Percentiles rank a stretch among this genome's conserved stretches.
These are phyloP conservation scores for Punica granatum DNA, from an alignment of 345 rosid species.

Conservation along the genomic window DNA sequence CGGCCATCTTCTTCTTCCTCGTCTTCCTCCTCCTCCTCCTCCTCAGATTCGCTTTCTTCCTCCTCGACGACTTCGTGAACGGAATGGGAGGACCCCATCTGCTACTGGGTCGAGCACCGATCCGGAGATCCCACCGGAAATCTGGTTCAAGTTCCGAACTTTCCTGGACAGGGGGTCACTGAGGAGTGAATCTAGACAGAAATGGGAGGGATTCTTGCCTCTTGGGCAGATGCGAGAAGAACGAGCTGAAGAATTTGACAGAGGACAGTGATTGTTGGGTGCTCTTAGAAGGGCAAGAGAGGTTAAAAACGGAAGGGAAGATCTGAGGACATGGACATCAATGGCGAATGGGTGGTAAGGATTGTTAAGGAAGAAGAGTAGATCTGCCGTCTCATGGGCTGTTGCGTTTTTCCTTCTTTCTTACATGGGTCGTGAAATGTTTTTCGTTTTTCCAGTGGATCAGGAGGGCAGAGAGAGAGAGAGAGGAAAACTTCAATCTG, in stretches of 20 bases:
- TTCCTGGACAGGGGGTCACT: background rate
- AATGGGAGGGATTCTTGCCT: background rate
- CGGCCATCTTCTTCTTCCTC: constrained; percentile 31
- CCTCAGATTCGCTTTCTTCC: constrained; percentile 36
- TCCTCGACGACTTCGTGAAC: constrained; percentile 21
- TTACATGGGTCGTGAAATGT: background rate
- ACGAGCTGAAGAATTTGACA: too few species aligned
- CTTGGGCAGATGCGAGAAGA: too few species aligned
- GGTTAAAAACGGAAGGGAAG: background rate
- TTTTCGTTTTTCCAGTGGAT: background rate
- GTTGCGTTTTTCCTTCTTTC: background rate
- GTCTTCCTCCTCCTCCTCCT: constrained; percentile 32
- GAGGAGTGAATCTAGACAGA: background rate
- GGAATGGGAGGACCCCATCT: constrained; percentile 73
- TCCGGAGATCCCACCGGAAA: background rate
- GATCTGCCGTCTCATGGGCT: too few species aligned
- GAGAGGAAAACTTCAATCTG: too few species aligned
- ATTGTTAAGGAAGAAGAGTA: background rate
- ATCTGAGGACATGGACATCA: background rate
- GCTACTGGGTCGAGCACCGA: background rate
- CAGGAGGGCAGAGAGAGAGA: background rate
- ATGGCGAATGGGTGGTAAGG: background rate
- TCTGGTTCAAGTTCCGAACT: background rate
- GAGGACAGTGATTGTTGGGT: background rate
- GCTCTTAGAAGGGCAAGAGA: background rate